These are phyloP conservation scores for Plasmodium chabaudi DNA, from an alignment of 169 alveolate genomes.

Conservation along the genomic window DNA sequence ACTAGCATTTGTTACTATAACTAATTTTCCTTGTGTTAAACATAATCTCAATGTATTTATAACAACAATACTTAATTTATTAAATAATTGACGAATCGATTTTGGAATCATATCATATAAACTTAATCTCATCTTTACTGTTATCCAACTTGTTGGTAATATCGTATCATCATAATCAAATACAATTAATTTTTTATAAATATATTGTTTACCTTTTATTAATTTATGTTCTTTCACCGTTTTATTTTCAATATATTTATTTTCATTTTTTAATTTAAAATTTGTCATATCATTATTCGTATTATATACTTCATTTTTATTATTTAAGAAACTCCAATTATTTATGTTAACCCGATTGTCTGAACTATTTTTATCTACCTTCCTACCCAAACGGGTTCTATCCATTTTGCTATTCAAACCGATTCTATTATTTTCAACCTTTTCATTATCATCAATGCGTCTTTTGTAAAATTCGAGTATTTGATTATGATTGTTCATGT, in stretches of 20 bases:
- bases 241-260: neutral
- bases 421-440: too few species aligned
- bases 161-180: constrained; percentile 91
- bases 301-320: too few species aligned
- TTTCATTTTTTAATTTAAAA: neutral
- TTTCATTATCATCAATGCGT: too few species aligned
- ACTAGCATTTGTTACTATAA: constrained; percentile 91
- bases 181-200: constrained; percentile 83
- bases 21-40: constrained; percentile 80
- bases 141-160: constrained; percentile 88
- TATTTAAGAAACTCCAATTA: too few species aligned
- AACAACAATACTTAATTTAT: constrained; percentile 81
- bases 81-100: constrained; percentile 76
- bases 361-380: too few species aligned
- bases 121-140: constrained; percentile 77
- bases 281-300: too few species aligned
- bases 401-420: too few species aligned
- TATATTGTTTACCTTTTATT: constrained; percentile 24
- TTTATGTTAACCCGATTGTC: too few species aligned
- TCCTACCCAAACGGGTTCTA: too few species aligned
- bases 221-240: neutral
- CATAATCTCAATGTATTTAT: constrained; percentile 83
- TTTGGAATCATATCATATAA: constrained; percentile 77
- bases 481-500: too few species aligned
- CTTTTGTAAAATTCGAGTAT: too few species aligned